Evolutionary conservation across 2,329 filamentous ascomycete species (phyloP).

Genomic region (Verruconis gallopava): DNA sequence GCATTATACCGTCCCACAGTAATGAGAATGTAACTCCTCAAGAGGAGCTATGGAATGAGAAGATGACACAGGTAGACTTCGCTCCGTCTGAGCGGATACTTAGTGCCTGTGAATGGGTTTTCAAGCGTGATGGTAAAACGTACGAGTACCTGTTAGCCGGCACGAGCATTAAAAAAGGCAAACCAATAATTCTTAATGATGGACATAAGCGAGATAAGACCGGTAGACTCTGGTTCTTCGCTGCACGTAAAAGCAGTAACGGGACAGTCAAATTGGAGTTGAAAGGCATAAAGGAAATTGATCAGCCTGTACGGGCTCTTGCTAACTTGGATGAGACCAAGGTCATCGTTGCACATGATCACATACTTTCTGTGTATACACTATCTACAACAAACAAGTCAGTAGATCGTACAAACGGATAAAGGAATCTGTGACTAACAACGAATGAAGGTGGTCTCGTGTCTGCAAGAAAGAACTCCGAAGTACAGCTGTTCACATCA

Average conservation of each 20-base stretch:
- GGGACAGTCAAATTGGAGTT: conserved; percentile 36
- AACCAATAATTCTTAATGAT: conserved; percentile 8
- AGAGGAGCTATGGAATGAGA: background rate
- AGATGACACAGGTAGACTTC: conserved; percentile 1
- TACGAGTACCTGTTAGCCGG: conserved; percentile 6
- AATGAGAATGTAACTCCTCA: background rate
- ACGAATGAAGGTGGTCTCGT: too few relatives aligned
- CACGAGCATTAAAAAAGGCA: conserved; percentile 5
- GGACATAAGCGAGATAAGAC: background rate
- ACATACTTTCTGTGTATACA: too few relatives aligned
- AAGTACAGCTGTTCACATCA: background rate
- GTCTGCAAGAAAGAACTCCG: background rate
- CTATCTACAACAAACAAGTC: too few relatives aligned
- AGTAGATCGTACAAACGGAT: too few relatives aligned
- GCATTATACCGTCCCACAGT: background rate
- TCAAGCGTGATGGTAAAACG: background rate
- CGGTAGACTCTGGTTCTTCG: conserved; percentile 5
- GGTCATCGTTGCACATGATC: conserved; percentile 36
- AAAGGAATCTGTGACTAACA: too few relatives aligned
- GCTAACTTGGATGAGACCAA: conserved; percentile 42
- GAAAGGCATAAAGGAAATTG: conserved; percentile 34
- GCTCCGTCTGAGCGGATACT: conserved; percentile 1
- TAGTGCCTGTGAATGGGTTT: conserved; percentile 2
- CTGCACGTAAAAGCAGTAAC: conserved; percentile 21
- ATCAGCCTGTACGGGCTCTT: conserved; percentile 41